Evolutionary conservation across 2,329 filamentous ascomycete genomes (phyloP), one percentile per base, ranked within the genome.

Genomic region (Sodiomyces alkalinus): DNA sequence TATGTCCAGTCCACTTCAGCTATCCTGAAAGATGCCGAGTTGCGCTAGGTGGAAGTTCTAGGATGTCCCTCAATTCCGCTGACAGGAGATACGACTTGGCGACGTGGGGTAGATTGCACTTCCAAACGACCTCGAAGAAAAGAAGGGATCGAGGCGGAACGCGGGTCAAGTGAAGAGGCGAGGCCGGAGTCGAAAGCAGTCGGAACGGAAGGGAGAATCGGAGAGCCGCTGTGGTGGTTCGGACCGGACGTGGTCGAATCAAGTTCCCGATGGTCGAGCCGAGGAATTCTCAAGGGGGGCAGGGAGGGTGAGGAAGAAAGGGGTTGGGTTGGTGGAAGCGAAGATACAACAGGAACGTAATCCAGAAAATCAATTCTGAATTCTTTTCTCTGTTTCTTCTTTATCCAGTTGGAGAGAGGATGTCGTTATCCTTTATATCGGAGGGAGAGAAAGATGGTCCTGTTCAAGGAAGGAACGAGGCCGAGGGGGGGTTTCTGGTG

Each of bases 201-300:
- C 19, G 37, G 40, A 37, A 46, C 45, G 46, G 48, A 55, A 53
- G 51, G 49, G 45, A 48, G 42, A 39, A 40, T 42, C 41, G 41
- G 49, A 45, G 46, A 45, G 47, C 45, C 39, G 42, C 39, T 40
- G 34, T 32, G 34, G 26, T 19, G 25, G 29, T 34, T 34, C 28
- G 34, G 40, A 43, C 39, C 40, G 40, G 40, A 43, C 42, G 39
- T 39, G 39, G 36, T 35, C 35, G 40, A 44, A 40, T 45, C 44
- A 46, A 53, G 55, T 58, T 59, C 55, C 51, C 55, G 45, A 46
- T 48, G 36, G 48, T 46, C 46, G 47, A 46, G 45, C 47, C 49
- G 49, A 57, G 56, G 56, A 59, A 61, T 60, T 53, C 37, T 31
- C 32, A 27, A 29, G 37, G 36, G 37, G 31, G 26, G 30, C 28